A percentile compares a stretch with the other conserved stretches of the same genome.
phyloP scores from a whole-genome alignment of 2,329 filamentous ascomycete species.

The Cytospora piceae region DNA sequence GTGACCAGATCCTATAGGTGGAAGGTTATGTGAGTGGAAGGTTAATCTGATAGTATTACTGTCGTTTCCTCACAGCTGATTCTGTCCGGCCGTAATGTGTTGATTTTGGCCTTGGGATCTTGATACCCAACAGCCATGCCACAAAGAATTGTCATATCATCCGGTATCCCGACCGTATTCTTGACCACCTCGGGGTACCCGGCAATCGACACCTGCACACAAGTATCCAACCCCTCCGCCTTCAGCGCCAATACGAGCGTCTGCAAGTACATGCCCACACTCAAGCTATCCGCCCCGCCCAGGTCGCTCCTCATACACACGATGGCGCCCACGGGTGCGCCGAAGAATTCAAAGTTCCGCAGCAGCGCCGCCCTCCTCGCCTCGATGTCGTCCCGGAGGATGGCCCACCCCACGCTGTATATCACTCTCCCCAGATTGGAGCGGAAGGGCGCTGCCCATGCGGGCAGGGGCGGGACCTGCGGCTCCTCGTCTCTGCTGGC shows the following conservation, averaged over 20 bases:
- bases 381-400: slow-evolving; percentile 30
- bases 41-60: neutral
- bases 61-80: neutral
- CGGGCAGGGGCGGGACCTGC: slow-evolving; percentile 23
- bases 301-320: slow-evolving; percentile 32
- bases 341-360: slow-evolving; percentile 35
- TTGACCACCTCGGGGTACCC: slow-evolving; percentile 30
- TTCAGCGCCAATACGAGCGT: slow-evolving; percentile 31
- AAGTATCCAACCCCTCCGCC: slow-evolving; percentile 28
- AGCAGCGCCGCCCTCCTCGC: slow-evolving; percentile 26
- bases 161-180: slow-evolving; percentile 26
- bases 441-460: slow-evolving; percentile 13
- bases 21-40: no score
- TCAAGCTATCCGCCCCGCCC: slow-evolving; percentile 21
- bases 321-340: slow-evolving; percentile 31
- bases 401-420: slow-evolving; percentile 32
- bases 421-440: slow-evolving; percentile 29
- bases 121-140: slow-evolving; percentile 32
- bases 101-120: slow-evolving; percentile 26
- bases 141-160: slow-evolving; percentile 29
- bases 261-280: slow-evolving; percentile 34
- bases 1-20: neutral
- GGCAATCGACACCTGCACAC: slow-evolving; percentile 31
- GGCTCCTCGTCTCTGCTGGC: slow-evolving; percentile 16
- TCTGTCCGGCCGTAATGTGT: slow-evolving; percentile 10